Percentiles rank a stretch among this genome's conserved stretches.
Conservation (phyloP, 345 rosid genomes). For the Bruguiera parviflora region DNA sequence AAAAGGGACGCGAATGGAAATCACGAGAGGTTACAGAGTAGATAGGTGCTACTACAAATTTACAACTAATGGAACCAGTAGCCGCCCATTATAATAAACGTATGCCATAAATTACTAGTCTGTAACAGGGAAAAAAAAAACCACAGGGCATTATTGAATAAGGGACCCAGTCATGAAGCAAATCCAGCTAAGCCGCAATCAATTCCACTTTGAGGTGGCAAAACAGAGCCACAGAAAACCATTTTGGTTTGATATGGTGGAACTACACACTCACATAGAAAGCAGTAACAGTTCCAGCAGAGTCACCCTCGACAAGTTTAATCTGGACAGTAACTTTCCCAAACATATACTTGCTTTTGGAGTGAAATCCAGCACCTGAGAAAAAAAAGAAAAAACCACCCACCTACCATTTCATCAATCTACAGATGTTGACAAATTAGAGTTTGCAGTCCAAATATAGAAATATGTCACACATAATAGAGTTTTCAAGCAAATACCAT, state of each 20-base stretch:
- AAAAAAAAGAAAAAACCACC: background rate
- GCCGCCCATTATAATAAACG: conserved; percentile 3
- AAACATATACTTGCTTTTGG: conserved; percentile 85
- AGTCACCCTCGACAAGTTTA: conserved; percentile 96
- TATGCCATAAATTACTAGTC: conserved; percentile 14
- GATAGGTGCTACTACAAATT: background rate
- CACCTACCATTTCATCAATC: background rate
- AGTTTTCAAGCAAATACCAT: too few relatives aligned
- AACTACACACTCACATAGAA: conserved; percentile 59
- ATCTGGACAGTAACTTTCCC: conserved; percentile 87
- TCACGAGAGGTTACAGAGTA: conserved; percentile 18
- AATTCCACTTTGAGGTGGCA: background rate
- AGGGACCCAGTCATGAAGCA: conserved; percentile 7
- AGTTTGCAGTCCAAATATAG: too few relatives aligned
- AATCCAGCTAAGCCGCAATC: conserved; percentile 21
- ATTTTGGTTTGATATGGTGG: background rate
- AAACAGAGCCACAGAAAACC: background rate
- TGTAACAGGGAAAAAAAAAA: background rate
- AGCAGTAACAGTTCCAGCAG: conserved; percentile 99
- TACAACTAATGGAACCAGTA: background rate
- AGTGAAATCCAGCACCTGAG: conserved; percentile 92
- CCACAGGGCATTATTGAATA: conserved; percentile 1
- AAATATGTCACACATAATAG: too few relatives aligned
- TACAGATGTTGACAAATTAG: background rate
- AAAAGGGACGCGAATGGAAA: conserved; percentile 2